Base-by-base conservation (phyloP, 129 eudicot genomes). In the Apium graveolens region DNA sequence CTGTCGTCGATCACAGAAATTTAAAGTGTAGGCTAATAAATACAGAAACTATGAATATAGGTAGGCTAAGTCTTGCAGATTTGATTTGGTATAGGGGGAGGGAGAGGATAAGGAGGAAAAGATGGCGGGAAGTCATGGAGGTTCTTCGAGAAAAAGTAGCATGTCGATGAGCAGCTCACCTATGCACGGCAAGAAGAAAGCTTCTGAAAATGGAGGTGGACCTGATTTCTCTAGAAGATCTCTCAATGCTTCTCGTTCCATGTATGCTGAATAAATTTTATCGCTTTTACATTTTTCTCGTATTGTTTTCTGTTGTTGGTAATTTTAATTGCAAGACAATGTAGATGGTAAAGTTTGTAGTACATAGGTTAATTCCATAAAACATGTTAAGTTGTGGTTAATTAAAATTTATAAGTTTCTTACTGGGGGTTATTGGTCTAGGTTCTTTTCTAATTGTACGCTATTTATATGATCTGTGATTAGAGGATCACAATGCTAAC, bases 51-150 rank as follows among this genome's bases (percentile, higher is more conserved):
- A 9, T 18, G 57, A 49, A 17, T 49, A 5, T 3, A 1, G 6
- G 53, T 48, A 48, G n/a, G n/a, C 48, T 44, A 44, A 44, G 17
- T 44, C 16, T 44, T 44, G 57, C 2, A 18, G 32, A 60, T 60
- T 60, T 60, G 7, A 26, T 60, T 57, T 55, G 65, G 66, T 7
- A 26, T 3, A 57, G 65, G 65, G 68, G 68, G 68, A 26, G 70
- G 88, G 45, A 77, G 77, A 82, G 81, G 53, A 69, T 32, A 12
- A 34, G 34, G 13, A 81, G 70, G 88, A 55, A 74, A 81, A 81
- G 80, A 90, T 89, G 96, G 77, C 87, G 88, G 66, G 84, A 62
- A 87, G 96, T 77, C 92, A 83, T 48, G 96, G 90, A 79, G 83
- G 88, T 84, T 82, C 90, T 11, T 87, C 96, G 27, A 75, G 97